Evolutionary conservation across 106 monocot genomes (phyloP).

Genomic region (Dendrobium officinale): DNA sequence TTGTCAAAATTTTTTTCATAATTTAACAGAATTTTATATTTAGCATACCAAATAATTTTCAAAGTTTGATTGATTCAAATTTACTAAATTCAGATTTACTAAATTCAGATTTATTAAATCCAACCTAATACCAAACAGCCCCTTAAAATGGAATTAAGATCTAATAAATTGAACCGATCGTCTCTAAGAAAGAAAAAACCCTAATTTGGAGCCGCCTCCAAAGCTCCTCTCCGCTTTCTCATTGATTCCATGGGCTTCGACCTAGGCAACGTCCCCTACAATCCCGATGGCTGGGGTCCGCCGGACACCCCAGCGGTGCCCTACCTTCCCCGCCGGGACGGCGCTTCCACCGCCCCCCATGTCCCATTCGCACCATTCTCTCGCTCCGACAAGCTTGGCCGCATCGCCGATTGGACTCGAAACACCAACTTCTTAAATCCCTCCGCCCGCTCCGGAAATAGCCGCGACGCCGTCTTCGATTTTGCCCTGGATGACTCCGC

Average conservation of each 20-base stretch:
- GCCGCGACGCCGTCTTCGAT: constrained; percentile 20
- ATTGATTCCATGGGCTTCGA: constrained; percentile 58
- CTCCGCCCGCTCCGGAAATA: background rate
- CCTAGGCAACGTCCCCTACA: constrained; percentile 74
- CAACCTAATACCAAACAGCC: too few species aligned
- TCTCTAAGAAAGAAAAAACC: background rate
- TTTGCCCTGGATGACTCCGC: constrained; percentile 65
- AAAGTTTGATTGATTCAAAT: too few species aligned
- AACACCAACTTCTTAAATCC: constrained; percentile 24
- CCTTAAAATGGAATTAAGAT: too few species aligned
- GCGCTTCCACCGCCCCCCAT: constrained; percentile 17
- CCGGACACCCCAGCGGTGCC: constrained; percentile 49
- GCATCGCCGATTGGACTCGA: constrained; percentile 95
- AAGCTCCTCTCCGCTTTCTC: background rate
- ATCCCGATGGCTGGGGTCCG: constrained; percentile 97
- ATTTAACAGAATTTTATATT: too few species aligned
- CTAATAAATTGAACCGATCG: too few species aligned
- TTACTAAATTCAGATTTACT: too few species aligned
- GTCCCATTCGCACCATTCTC: constrained; percentile 96
- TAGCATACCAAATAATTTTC: too few species aligned
- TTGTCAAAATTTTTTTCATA: too few species aligned
- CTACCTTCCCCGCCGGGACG: constrained; percentile 17
- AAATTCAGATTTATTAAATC: too few species aligned
- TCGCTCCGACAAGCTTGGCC: constrained; percentile 91
- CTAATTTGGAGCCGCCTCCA: background rate